Base-by-base conservation (phyloP, 2,329 filamentous ascomycete genomes). In the Stagonosporopsis chrysanthemi region DNA sequence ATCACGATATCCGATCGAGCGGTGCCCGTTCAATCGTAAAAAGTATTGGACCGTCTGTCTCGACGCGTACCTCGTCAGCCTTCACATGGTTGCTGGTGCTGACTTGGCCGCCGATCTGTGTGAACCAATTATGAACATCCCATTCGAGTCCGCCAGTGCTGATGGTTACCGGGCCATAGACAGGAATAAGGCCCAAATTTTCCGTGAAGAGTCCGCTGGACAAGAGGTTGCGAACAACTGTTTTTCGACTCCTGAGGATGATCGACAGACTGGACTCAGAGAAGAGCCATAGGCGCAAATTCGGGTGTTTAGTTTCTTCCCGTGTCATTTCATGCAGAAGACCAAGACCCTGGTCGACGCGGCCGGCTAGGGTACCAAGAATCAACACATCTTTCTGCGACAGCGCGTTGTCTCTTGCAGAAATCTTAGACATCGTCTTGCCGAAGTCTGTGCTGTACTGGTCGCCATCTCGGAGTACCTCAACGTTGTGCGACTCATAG, bases 381-480 rank as follows among this genome's bases (percentile, higher is more conserved):
- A 90, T 87, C 12, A 97, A 82, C n/a, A 97, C 87, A 69, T 94
- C 63, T 44, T 83, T 83, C 15, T 52, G 58, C 15, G 51, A 52
- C 15, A 56, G 47, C 29, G 58, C 61, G 23, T 60, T 48, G 19
- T 61, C 87, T 83, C 77, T 59, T 6, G 67, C 65, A 8, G 64
- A 65, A 83, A 88, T 63, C 76, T 81, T 65, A 90, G 84, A 67
- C 87, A 91, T 80, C n/a, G 73, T 76, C 64, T 99, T 99, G 67
- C 85, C 88, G 67, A 98, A 97, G 75, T 99, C 95, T 26, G 95
- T 97, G 19, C 88, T 90, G 66, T 96, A 86, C 76, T 98, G 91
- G 72, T 96, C 91, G n/a, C 82, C 74, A 62, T 94, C 87, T 66
- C 87, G 80, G 62, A 91, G 82, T 50, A 98, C 81, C 12, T 81